Percentiles rank a stretch among this genome's conserved stretches.
Evolutionary conservation across 2,329 filamentous ascomycete species (phyloP).

Genomic region (Epichloe sp.): DNA sequence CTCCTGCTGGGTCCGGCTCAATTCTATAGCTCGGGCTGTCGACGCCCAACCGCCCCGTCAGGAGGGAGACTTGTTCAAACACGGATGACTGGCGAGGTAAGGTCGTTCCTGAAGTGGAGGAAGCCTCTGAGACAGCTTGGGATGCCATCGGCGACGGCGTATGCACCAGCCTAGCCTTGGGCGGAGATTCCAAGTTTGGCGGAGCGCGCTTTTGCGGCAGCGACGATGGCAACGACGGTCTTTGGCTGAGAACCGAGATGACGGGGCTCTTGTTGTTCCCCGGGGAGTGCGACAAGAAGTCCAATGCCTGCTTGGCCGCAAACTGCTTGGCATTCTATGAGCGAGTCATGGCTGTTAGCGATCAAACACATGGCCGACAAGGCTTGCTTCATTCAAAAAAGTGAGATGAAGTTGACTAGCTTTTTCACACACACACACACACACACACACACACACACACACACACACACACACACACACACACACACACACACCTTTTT

Average conservation of each 20-base stretch:
- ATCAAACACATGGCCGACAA: background rate
- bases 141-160: background rate
- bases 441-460: conserved; percentile 11
- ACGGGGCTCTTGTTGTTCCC: background rate
- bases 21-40: conserved; percentile 22
- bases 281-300: conserved; percentile 22
- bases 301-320: conserved; percentile 34
- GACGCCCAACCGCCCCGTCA: conserved; percentile 22
- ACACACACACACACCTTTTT: conserved; percentile 28
- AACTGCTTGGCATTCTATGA: conserved; percentile 36
- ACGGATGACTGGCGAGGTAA: conserved; percentile 2
- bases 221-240: background rate
- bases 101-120: background rate
- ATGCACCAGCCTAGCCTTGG: background rate
- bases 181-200: background rate
- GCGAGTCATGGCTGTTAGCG: background rate
- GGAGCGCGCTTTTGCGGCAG: background rate
- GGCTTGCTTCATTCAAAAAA: too few species aligned
- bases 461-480: conserved; percentile 9
- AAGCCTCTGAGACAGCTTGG: background rate
- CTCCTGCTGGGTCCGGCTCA: conserved; percentile 7
- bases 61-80: conserved; percentile 16
- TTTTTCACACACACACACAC: too few species aligned
- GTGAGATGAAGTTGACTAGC: too few species aligned
- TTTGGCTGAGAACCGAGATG: background rate